Evolutionary conservation across 176 grass and related monocot genomes (phyloP), one percentile per base, ranked within the genome.

Genomic region (Eragrostis curvula): DNA sequence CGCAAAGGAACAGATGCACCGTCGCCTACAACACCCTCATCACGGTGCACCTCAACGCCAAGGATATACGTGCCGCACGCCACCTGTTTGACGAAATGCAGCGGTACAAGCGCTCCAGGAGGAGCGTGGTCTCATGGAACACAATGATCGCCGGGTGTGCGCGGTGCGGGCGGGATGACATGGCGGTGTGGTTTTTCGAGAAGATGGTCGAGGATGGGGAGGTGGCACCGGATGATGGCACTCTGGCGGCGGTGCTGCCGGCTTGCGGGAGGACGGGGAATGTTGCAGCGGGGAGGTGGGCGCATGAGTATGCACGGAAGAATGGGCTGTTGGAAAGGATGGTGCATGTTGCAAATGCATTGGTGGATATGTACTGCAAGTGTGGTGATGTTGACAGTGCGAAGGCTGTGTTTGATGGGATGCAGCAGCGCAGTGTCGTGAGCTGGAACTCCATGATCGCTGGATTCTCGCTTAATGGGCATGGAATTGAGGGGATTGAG

Each of bases 331-430:
- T 88, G 29, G 73, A 80, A 0, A 28, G 52, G 27, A 58, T 76
- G 2, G 64, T 88, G 17, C 57, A 88, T 70, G 88, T 90, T 77
- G 85, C 66, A 8, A 94, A 94, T 67, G 80, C 83, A 2, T 56
- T 94, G 29, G 25, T 94, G 17, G 88, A 90, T 40, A 94, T 94
- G 91, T 88, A 90, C 24, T 94, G 88, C 83, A 90, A 94, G 68
- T 86, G 91, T 2, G 91, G 91, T 10, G 85, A 90, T 65, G 60
- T 93, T 53, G 50, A 30, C 18, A 83, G 74, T 14, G 82, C 85
- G 13, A 73, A 21, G 24, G 49, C 62, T 8, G 79, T 88, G 27
- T 90, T 94, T 12, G 13, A 84, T 20, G 12, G 40, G 16, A 94
- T 90, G 49, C 61, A 0, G 1, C 49, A 48, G 58, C 86, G 55